A percentile compares a stretch with the other conserved stretches of the same genome.
phyloP scores from a whole-genome alignment of 2,329 filamentous ascomycete species.

The Colletotrichum sp. region DNA sequence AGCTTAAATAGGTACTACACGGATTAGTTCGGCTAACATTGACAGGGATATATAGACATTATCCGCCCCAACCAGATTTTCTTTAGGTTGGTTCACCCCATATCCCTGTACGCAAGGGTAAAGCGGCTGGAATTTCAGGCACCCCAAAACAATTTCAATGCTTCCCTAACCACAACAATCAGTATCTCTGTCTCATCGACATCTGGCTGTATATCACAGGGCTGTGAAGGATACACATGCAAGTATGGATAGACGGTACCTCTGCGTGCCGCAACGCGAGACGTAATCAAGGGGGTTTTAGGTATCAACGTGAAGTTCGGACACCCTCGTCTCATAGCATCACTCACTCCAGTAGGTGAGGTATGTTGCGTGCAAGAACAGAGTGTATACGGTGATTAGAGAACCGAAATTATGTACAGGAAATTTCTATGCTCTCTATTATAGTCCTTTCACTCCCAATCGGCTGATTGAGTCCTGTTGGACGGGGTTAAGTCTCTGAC shows the following conservation, averaged over 20 bases:
- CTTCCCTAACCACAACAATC: background rate
- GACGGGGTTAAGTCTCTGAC: background rate
- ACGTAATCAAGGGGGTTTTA: background rate
- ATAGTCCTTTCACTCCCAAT: background rate
- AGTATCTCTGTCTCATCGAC: background rate
- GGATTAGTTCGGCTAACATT: too few relatives aligned
- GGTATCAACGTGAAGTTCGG: background rate
- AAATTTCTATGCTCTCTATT: background rate
- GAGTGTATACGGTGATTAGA: background rate
- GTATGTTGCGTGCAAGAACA: background rate
- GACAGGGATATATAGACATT: background rate
- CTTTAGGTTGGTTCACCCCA: background rate
- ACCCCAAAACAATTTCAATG: background rate
- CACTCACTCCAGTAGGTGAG: slow-evolving; percentile 1
- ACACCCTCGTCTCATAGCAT: slow-evolving; percentile 3
- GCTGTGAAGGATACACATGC: background rate
- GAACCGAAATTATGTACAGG: too few relatives aligned
- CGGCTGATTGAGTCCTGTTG: background rate
- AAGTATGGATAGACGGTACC: background rate
- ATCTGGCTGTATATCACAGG: background rate
- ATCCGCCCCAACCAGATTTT: too few relatives aligned
- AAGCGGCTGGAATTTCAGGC: background rate
- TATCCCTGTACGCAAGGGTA: background rate
- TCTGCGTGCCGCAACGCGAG: background rate
- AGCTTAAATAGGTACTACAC: too few relatives aligned